phyloP scores from a whole-genome alignment of 768 basidiomycete species.

The Ramaria rubella region DNA sequence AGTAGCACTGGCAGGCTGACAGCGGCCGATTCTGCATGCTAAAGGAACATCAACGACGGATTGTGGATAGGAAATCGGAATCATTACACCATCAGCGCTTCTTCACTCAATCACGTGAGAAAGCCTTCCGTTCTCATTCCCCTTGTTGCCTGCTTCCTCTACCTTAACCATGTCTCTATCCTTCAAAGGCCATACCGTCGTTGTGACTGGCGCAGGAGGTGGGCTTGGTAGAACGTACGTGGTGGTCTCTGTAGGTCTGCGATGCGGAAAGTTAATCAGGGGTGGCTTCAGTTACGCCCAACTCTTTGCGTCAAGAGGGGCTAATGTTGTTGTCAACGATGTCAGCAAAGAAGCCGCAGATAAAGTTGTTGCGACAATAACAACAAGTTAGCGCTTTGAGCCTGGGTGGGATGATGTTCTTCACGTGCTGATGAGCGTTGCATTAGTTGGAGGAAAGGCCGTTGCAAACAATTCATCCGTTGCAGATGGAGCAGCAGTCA shows the following conservation, averaged over 20 bases:
- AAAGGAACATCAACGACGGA: too few species aligned
- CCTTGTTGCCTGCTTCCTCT: neutral
- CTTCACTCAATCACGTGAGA: too few species aligned
- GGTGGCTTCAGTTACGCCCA: conserved; percentile 63
- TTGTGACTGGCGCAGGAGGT: conserved; percentile 93
- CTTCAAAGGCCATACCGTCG: conserved; percentile 85
- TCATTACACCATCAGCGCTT: too few species aligned
- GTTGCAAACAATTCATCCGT: conserved; percentile 82
- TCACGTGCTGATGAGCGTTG: neutral
- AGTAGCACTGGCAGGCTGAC: too few species aligned
- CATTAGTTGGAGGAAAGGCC: conserved; percentile 80
- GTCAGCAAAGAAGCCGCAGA: conserved; percentile 84
- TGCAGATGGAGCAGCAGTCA: conserved; percentile 78
- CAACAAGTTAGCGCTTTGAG: conserved; percentile 47
- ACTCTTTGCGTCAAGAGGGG: conserved; percentile 87
- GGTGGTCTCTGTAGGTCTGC: neutral
- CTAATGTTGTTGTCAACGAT: conserved; percentile 94
- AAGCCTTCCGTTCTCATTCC: neutral
- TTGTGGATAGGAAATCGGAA: too few species aligned
- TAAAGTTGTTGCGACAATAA: conserved; percentile 87
- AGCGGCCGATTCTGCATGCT: too few species aligned
- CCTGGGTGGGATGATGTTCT: neutral
- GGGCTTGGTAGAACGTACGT: conserved; percentile 88
- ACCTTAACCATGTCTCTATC: conserved; percentile 35
- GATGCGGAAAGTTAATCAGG: neutral